phyloP scores from a whole-genome alignment of 2,329 filamentous ascomycete species.

The Colletotrichum plurivorum region DNA sequence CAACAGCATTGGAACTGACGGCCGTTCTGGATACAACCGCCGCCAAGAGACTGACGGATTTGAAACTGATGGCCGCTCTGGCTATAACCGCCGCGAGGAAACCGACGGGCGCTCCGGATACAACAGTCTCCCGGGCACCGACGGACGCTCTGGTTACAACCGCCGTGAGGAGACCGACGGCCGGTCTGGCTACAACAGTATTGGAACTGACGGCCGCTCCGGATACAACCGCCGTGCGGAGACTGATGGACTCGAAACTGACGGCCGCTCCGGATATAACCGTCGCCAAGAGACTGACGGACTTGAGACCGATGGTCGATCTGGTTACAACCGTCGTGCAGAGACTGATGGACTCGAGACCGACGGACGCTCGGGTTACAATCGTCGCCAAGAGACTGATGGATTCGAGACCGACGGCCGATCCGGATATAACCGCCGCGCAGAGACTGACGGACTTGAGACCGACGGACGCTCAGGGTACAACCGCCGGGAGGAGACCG shows the following conservation, averaged over 20 bases:
- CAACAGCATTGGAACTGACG: neutral
- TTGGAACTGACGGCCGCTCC: too few species aligned
- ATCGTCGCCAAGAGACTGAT: neutral
- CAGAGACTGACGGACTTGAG: too few species aligned
- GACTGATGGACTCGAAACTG: neutral
- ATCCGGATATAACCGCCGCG: too few species aligned
- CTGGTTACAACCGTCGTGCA: neutral
- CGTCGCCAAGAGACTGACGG: neutral
- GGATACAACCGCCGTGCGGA: too few species aligned
- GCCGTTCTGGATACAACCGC: neutral
- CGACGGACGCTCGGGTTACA: too few species aligned
- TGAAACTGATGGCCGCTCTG: neutral
- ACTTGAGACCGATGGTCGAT: neutral
- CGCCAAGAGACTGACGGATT: too few species aligned
- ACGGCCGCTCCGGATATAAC: neutral
- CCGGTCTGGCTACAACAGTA: too few species aligned
- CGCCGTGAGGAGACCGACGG: too few species aligned
- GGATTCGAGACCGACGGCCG: too few species aligned
- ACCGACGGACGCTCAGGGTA: too few species aligned
- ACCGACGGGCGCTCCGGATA: neutral
- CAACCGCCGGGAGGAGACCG: too few species aligned
- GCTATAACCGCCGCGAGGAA: neutral
- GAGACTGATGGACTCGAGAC: neutral
- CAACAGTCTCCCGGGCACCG: neutral
- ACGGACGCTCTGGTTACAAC: slow-evolving; percentile 5